Evolutionary conservation across 768 basidiomycete species (phyloP).

Genomic region (Pleurotus djamor): DNA sequence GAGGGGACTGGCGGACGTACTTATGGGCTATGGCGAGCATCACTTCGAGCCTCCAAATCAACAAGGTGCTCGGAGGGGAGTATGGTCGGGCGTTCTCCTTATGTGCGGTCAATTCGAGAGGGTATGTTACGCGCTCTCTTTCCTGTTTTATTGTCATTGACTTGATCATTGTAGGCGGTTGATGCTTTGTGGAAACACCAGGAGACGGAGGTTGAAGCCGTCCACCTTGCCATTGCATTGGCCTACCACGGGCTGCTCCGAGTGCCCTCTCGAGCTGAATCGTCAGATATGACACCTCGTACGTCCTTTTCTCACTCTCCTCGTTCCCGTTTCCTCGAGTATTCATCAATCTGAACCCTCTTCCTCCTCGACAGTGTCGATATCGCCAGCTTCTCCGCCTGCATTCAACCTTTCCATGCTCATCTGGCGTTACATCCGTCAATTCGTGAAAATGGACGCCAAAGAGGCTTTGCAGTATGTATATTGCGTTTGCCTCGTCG

Average conservation of each 20-base stretch:
- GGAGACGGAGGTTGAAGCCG: slow-evolving; percentile 88
- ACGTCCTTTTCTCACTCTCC: slow-evolving; percentile 23
- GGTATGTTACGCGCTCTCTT: slow-evolving; percentile 37
- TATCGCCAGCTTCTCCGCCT: slow-evolving; percentile 66
- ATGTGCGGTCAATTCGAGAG: slow-evolving; percentile 95
- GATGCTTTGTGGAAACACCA: slow-evolving; percentile 86
- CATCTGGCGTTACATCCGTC: slow-evolving; percentile 90
- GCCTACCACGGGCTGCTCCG: slow-evolving; percentile 92
- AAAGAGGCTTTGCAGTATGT: slow-evolving; percentile 95
- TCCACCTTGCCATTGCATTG: slow-evolving; percentile 90
- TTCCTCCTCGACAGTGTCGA: slow-evolving; percentile 52
- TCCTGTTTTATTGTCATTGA: neutral
- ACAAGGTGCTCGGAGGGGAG: slow-evolving; percentile 56
- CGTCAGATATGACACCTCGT: slow-evolving; percentile 84
- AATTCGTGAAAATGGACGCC: slow-evolving; percentile 91
- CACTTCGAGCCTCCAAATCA: slow-evolving; percentile 73
- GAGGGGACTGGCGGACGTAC: slow-evolving; percentile 68
- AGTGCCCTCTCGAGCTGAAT: slow-evolving; percentile 77
- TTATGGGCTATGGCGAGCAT: slow-evolving; percentile 76
- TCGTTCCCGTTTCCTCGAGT: neutral
- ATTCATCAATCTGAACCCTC: too few species aligned
- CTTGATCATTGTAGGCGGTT: slow-evolving; percentile 60
- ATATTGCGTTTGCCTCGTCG: slow-evolving; percentile 77
- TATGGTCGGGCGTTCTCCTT: slow-evolving; percentile 82
- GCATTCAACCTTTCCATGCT: slow-evolving; percentile 81